Evolutionary conservation across 805 yeast genomes (phyloP), one percentile per base, ranked within the genome.

Genomic region (Schizosaccharomyces japonicus): DNA sequence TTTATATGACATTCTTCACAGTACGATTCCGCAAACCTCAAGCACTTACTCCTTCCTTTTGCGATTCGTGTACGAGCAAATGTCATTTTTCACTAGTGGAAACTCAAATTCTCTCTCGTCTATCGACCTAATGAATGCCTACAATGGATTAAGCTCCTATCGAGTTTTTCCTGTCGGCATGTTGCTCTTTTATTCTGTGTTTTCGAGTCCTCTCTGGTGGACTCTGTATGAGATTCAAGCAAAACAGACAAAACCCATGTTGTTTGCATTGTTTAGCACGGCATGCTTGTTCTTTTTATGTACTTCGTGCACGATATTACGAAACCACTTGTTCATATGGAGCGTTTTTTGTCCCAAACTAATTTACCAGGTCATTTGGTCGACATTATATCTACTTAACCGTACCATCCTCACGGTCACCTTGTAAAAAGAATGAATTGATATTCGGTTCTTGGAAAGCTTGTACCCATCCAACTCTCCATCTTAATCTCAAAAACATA

Each of bases 291-390:
- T 19, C 45, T 15, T 44, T 49, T 42, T 34, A 51, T 33, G 51
- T 51, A 63, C 65, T 0, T 78, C 95, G 11, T 90, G 96, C 59
- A 68, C 70, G 47, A 66, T 71, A 19, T 67, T 85, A 54, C 68
- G 94, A 54, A 80, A 77, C 57, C 98, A 90, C 60, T 66, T 90
- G 49, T 90, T 90, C 58, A 80, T 90, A 7, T 90, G 98, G 98
- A 85, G 96, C 1, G 98, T 90, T 5, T 90, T 90, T 63, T 80
- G 94, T 47, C 98, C 98, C 1, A 87, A 85, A 56, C 60, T 90
- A 3, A 68, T 92, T 31, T 90, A 78, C 58, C 76, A 78, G 53
- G 73, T 75, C 1, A 75, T 76, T 2, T 90, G 96, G 96, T 45
- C 42, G 5, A 19, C 23, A 2, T 2, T 36, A 4, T 36, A 36